Evolutionary conservation across 192 early-diverging fungal genomes (phyloP), one percentile per base, ranked within the genome.

Genomic region (Backusella tuberculispora): DNA sequence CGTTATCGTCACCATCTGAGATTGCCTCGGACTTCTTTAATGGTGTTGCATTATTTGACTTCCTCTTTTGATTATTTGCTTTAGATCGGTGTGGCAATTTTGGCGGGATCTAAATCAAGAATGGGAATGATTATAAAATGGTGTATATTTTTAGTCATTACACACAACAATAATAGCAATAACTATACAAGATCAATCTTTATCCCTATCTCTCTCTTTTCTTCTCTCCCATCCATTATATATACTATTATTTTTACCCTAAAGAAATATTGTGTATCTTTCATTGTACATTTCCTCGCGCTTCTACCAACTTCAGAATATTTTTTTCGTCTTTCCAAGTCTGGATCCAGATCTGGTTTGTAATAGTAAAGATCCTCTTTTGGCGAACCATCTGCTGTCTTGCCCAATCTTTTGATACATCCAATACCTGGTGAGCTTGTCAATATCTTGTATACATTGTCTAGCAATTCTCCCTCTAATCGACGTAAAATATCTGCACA

Each of bases 271-370:
- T 76, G 74, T 19, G 73, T 72, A 71, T 83, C 85, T 66, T 80
- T 83, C 71, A 86, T 66, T 14, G 82, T 83, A 68, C 85, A 86
- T 43, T 86, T 86, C 48, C 85, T 75, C 13, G 85, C 85, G 56
- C 85, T 78, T 60, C 80, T 80, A 53, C 78, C 78, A n/a, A 50
- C 45, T 29, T 75, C 46, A 15, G 74, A 69, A 63, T 79, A 77
- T 21, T 75, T 74, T n/a, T 71, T 74, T 19, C 80, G 76, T 71
- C 85, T 75, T 75, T 81, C 81, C 10, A 78, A 47, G 48, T 83
- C 81, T 24, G 81, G 76, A 73, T 86, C 85, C 12, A 71, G 60
- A 47, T 86, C 85, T 8, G 82, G 69, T 24, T 80, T 77, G 68
- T 86, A 86, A 48, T 86, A 86, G 67, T 81, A 83, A 29, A 83